These are phyloP conservation scores for Fragaria nilgerrensis DNA, from an alignment of 306 rosid species.

Conservation along the genomic window DNA sequence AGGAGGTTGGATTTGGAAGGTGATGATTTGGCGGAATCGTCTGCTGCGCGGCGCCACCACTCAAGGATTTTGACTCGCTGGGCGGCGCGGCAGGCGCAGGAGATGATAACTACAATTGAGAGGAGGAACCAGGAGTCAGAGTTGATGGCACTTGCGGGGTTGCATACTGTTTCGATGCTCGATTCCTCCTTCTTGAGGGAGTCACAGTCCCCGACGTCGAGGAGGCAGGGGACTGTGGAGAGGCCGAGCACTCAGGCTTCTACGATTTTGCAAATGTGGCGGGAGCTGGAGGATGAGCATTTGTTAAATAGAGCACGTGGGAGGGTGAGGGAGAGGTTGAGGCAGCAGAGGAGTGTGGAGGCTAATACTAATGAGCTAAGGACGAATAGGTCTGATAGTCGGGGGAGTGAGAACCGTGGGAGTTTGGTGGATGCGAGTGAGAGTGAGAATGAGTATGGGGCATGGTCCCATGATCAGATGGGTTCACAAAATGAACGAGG, in stretches of 20 bases:
- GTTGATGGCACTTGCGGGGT: slow-evolving; percentile 91
- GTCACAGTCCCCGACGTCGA: slow-evolving; percentile 85
- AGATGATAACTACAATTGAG: slow-evolving; percentile 98
- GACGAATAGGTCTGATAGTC: slow-evolving; percentile 64
- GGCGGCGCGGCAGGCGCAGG: slow-evolving; percentile 99
- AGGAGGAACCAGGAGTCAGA: slow-evolving; percentile 96
- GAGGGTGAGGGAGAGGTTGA: slow-evolving; percentile 86
- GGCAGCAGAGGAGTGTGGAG: slow-evolving; percentile 69
- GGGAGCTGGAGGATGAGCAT: slow-evolving; percentile 98
- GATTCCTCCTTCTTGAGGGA: slow-evolving; percentile 95
- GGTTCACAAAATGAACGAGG: slow-evolving; percentile 52
- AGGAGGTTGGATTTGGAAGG: slow-evolving; percentile 93
- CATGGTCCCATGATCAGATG: slow-evolving; percentile 80
- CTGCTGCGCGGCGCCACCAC: slow-evolving; percentile 82
- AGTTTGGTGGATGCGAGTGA: slow-evolving; percentile 91
- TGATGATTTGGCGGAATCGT: slow-evolving; percentile 90
- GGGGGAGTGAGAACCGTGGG: slow-evolving; percentile 82
- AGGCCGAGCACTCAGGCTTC: slow-evolving; percentile 93
- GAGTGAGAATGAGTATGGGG: slow-evolving; percentile 86
- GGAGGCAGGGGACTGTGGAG: slow-evolving; percentile 86
- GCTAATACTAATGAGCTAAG: slow-evolving; percentile 67
- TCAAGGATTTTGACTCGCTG: slow-evolving; percentile 86
- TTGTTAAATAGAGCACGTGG: slow-evolving; percentile 76
- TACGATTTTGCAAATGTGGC: slow-evolving; percentile 93
- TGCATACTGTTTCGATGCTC: slow-evolving; percentile 94